Evolutionary conservation across 345 rosid species (phyloP).

Genomic region (Ceriops decandra): DNA sequence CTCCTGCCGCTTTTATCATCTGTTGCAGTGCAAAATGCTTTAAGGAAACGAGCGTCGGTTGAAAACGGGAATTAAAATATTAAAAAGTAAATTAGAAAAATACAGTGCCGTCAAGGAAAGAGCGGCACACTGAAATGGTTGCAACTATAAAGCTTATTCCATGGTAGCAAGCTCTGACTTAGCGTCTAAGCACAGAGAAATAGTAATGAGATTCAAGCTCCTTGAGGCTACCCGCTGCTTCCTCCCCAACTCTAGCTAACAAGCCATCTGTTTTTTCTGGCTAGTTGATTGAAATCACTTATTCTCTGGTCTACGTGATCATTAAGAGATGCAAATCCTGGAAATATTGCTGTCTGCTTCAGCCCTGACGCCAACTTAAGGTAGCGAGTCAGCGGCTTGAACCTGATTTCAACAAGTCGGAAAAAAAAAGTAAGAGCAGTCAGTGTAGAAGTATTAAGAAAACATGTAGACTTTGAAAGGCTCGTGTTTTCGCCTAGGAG

Average conservation of each 20-base stretch:
- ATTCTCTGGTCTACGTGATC: constrained; percentile 83
- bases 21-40: no score
- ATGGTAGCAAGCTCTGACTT: constrained; percentile 7
- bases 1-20: no score
- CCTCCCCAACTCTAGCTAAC: constrained; percentile 71
- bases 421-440: no score
- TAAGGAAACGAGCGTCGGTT: no score
- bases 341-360: constrained; percentile 84
- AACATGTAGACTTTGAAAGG: no score
- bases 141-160: background rate
- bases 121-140: background rate
- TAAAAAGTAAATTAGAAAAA: no score
- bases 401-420: constrained; percentile 39
- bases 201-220: constrained; percentile 79
- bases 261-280: constrained; percentile 54
- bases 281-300: constrained; percentile 53
- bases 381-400: constrained; percentile 85
- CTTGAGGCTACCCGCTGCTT: constrained; percentile 85
- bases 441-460: no score
- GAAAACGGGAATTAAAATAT: no score
- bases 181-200: constrained; percentile 50
- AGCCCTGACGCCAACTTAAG: constrained; percentile 77
- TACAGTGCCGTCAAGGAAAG: no score
- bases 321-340: constrained; percentile 89
- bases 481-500: constrained; percentile 51